phyloP scores from a whole-genome alignment of 2,329 filamentous ascomycete species.

The Curvularia verruculosa region DNA sequence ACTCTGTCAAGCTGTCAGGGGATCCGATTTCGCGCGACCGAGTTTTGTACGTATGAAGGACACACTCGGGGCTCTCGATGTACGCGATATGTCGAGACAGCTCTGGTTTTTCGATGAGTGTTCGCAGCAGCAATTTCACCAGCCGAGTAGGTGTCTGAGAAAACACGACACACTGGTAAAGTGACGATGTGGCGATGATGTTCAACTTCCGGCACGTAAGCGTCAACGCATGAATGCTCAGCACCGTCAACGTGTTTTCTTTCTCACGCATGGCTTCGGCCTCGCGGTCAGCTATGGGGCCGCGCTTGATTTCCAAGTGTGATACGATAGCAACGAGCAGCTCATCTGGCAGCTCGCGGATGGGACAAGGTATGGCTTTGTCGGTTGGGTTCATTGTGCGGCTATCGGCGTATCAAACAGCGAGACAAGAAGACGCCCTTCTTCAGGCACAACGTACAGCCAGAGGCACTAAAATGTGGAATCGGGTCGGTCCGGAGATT shows the following conservation, averaged over 20 bases:
- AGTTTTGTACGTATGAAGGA: too few relatives aligned
- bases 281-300: neutral
- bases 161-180: conserved; percentile 27
- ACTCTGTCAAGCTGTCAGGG: neutral
- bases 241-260: conserved; percentile 6
- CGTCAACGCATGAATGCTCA: conserved; percentile 18
- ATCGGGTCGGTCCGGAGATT: conserved; percentile 5
- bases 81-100: neutral
- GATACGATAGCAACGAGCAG: neutral
- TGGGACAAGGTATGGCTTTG: neutral
- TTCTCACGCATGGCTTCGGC: neutral
- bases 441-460: neutral
- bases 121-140: conserved; percentile 25
- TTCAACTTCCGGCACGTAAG: conserved; percentile 22
- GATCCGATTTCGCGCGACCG: neutral
- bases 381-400: neutral
- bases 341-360: neutral
- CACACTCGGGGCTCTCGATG: neutral
- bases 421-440: neutral
- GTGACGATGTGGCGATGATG: conserved; percentile 17
- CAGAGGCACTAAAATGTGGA: neutral
- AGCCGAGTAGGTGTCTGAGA: conserved; percentile 35
- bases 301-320: neutral
- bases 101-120: neutral
- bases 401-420: conserved; percentile 4